Conservation (phyloP, 441 rosid genomes). For the Gossypium gossypioides region DNA sequence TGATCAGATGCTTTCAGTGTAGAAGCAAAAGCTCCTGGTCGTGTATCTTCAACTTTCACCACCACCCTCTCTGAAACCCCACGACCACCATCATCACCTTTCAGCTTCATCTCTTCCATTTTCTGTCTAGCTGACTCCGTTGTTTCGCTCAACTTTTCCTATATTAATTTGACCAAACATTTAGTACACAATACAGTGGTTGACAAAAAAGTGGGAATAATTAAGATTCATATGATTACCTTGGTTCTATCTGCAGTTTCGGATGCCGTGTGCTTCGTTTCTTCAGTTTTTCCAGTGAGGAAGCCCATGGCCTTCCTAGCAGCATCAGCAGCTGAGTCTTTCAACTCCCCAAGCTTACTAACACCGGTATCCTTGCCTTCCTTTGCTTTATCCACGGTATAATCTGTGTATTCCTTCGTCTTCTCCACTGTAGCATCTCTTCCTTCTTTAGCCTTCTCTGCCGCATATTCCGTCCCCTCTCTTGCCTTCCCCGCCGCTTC, state of each 20-base stretch:
- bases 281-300: constrained; percentile 53
- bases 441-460: constrained; percentile 23
- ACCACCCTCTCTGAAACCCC: constrained; percentile 17
- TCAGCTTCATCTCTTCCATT: constrained; percentile 33
- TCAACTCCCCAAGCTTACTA: constrained; percentile 33
- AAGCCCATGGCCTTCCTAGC: constrained; percentile 48
- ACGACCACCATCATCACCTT: constrained; percentile 16
- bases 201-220: neutral
- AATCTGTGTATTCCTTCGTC: constrained; percentile 24
- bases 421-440: constrained; percentile 22
- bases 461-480: constrained; percentile 17
- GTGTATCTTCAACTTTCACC: constrained; percentile 18
- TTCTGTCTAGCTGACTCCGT: constrained; percentile 31
- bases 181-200: neutral
- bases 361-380: constrained; percentile 32
- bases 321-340: constrained; percentile 27
- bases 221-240: constrained; percentile 9
- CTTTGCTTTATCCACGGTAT: constrained; percentile 25
- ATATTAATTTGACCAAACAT: neutral
- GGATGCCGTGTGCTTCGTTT: constrained; percentile 25
- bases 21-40: constrained; percentile 13
- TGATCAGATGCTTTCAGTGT: constrained; percentile 3
- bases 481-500: constrained; percentile 21
- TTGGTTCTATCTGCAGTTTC: constrained; percentile 27
- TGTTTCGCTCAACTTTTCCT: constrained; percentile 33